Base-by-base conservation (phyloP, 768 basidiomycete genomes). In the Chiua virens region DNA sequence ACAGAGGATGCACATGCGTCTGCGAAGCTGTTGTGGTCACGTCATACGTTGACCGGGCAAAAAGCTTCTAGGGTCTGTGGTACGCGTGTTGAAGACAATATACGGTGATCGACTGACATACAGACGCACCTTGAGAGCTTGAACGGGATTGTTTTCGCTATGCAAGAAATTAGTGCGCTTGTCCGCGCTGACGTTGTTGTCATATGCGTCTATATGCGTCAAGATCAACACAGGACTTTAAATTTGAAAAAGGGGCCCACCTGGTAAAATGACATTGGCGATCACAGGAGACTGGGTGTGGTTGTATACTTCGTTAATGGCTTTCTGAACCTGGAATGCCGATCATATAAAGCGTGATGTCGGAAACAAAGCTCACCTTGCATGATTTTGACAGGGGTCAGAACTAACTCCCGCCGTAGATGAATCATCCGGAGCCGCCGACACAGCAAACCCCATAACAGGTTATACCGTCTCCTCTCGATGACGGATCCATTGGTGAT, bases 111-210 rank as follows among this genome's bases (percentile, higher is more conserved):
- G n/a, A 3, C 5, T 3, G 13, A 8, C 23, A 1, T 7, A 21
- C 1, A 14, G 30, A 50, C 64, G 14, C 47, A 92, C 92, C 74
- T 90, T 94, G 36, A 98, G 76, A 0, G 85, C 82, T 3, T 80
- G 71, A 1, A 98, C 77, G 17, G 98, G 70, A 53, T 87, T 87
- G 10, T 75, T 77, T 66, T 99, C 96, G 65, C 86, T 86, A 59
- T 98, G 93, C 11, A 99, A 62, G 45, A 97, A 85, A 34, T 98
- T 88, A 0, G 92, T 95, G 17, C 96, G 80, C 64, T 98, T 99
- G 73, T 98, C 97, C 0, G 97, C 96, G 55, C 86, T 91, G 52
- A 98, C 89, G 54, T 99, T 99, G 62, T 98, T 84, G 63, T 99
- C 97, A 60, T 83, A 90, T 0, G 82, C 74, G 50, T 85, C 92